Percentiles rank a stretch among this genome's conserved stretches.
phyloP scores from a whole-genome alignment of 345 rosid species.

The Hibiscus tridactylites region DNA sequence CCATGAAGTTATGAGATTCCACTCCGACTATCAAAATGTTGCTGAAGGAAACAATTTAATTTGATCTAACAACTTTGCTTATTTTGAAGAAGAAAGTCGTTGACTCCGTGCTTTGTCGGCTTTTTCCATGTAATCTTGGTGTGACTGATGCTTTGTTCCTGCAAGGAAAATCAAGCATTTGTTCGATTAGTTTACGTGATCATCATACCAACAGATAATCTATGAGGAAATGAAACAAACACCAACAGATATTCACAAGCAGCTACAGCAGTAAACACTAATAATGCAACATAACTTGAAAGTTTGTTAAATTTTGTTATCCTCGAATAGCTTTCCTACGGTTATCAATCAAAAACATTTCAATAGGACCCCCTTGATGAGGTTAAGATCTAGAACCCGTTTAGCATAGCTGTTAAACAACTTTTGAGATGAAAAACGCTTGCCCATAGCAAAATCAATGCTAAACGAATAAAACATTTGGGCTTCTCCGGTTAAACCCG shows the following conservation, averaged over 20 bases:
- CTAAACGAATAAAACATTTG: too few relatives aligned
- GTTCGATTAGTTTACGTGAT: slow-evolving; percentile 3
- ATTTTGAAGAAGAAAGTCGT: slow-evolving; percentile 63
- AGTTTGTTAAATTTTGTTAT: neutral
- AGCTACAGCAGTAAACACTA: neutral
- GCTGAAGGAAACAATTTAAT: slow-evolving; percentile 11
- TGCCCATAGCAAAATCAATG: too few relatives aligned
- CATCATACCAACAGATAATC: neutral
- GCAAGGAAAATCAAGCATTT: slow-evolving; percentile 8
- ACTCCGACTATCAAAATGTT: slow-evolving; percentile 5
- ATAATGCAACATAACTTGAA: neutral
- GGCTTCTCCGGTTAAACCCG: too few relatives aligned
- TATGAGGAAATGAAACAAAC: neutral
- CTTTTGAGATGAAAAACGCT: too few relatives aligned
- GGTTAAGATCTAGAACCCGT: too few relatives aligned
- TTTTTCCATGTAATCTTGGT: slow-evolving; percentile 94
- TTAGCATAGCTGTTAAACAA: too few relatives aligned
- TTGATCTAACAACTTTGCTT: slow-evolving; percentile 13
- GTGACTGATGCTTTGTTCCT: slow-evolving; percentile 85
- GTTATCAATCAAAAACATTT: neutral
- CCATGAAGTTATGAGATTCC: neutral
- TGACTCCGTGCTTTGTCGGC: slow-evolving; percentile 81
- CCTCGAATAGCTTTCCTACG: neutral
- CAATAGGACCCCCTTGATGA: too few relatives aligned
- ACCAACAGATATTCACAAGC: neutral